A percentile compares a stretch with the other conserved stretches of the same genome.
These are phyloP conservation scores for Phialophora tarda DNA, from an alignment of 2,329 filamentous ascomycete species.

Conservation along the genomic window DNA sequence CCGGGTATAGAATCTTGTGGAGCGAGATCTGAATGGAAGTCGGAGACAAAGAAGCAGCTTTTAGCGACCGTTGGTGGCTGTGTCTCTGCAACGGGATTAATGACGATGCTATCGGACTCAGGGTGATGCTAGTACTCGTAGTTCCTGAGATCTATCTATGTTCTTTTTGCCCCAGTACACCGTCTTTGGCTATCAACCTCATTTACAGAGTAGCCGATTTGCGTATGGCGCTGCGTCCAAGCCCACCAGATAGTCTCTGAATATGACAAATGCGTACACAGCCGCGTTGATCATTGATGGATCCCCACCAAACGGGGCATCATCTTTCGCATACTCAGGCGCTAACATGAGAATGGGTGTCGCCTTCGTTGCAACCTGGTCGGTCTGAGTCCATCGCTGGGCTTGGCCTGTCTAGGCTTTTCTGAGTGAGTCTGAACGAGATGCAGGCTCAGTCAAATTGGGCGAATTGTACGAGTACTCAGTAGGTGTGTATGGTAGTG, in stretches of 20 bases:
- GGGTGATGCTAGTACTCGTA: too few species aligned
- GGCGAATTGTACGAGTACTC: not conserved
- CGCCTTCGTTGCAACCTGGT: not conserved
- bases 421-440: slow-evolving; percentile 21
- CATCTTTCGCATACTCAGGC: not conserved
- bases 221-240: slow-evolving; percentile 1
- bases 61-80: not conserved
- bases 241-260: not conserved
- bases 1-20: not conserved
- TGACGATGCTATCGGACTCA: not conserved
- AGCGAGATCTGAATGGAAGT: not conserved
- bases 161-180: not conserved
- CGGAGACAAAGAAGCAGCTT: not conserved
- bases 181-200: not conserved
- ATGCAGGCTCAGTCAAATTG: slow-evolving; percentile 5
- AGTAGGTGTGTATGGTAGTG: not conserved
- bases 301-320: not conserved
- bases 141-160: not conserved
- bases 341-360: slow-evolving; percentile 2
- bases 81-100: not conserved
- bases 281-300: not conserved
- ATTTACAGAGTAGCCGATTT: not conserved
- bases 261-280: not conserved
- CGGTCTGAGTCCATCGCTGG: not conserved
- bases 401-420: slow-evolving; percentile 5